Percentiles rank a stretch among this genome's conserved stretches.
Evolutionary conservation across 2,329 filamentous ascomycete species (phyloP).

Genomic region (Aspergillus texensis): DNA sequence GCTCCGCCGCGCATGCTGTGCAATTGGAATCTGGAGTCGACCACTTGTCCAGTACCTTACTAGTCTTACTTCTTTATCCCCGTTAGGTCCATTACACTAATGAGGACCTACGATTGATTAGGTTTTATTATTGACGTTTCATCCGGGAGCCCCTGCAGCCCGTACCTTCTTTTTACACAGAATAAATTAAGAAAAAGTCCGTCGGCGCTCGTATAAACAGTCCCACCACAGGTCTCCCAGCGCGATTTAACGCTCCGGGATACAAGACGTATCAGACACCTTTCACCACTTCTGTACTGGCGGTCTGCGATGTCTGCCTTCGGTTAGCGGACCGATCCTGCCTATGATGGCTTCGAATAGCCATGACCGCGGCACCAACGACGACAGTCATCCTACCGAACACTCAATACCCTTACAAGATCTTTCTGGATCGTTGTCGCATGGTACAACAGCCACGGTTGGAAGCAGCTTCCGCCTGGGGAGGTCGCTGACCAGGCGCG

Average conservation of each 20-base stretch:
- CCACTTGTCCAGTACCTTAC: conserved; percentile 8
- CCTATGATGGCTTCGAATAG: conserved; percentile 46
- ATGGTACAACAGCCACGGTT: conserved; percentile 33
- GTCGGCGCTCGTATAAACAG: neutral
- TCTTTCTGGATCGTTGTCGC: conserved; percentile 49
- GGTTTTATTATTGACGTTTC: conserved; percentile 9
- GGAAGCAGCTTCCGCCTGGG: conserved; percentile 50
- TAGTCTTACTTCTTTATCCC: conserved; percentile 1
- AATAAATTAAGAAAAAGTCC: neutral
- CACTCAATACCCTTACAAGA: conserved; percentile 73
- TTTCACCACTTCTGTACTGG: conserved; percentile 7
- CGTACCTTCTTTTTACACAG: neutral
- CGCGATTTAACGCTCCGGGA: neutral
- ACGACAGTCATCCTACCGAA: conserved; percentile 29
- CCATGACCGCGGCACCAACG: conserved; percentile 33
- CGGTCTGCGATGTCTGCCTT: conserved; percentile 43
- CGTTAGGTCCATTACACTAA: neutral
- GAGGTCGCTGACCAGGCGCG: conserved; percentile 43
- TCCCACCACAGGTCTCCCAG: neutral
- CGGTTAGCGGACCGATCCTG: conserved; percentile 37
- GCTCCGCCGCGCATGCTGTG: conserved; percentile 11
- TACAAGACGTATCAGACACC: conserved; percentile 9
- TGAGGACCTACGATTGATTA: conserved; percentile 2
- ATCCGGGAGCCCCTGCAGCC: neutral
- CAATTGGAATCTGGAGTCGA: conserved; percentile 8